These are phyloP conservation scores for Centella asiatica DNA, from an alignment of 129 eudicot species.

Conservation along the genomic window DNA sequence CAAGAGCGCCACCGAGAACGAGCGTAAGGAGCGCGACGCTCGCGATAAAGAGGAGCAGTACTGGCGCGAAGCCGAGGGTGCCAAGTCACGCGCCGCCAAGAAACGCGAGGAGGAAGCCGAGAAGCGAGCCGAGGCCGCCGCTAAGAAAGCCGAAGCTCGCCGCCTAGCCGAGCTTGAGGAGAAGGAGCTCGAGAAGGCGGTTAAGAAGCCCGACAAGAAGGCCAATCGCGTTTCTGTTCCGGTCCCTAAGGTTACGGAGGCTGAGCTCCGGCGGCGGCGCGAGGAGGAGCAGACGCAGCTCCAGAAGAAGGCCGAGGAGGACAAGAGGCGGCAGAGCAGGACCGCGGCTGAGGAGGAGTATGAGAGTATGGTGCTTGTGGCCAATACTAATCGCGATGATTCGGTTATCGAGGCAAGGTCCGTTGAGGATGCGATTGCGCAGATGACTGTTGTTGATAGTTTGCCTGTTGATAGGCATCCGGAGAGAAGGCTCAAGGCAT, in stretches of 20 bases:
- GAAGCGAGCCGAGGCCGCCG: conserved; percentile 81
- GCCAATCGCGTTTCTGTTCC: conserved; percentile 67
- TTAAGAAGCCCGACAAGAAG: conserved; percentile 76
- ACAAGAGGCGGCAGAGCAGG: conserved; percentile 49
- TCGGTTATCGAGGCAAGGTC: conserved; percentile 67
- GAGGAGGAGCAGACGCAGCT: conserved; percentile 71
- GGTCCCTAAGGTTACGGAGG: conserved; percentile 92
- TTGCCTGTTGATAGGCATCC: conserved; percentile 86
- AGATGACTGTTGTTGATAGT: conserved; percentile 45
- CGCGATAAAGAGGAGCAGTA: conserved; percentile 77
- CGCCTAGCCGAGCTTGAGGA: conserved; percentile 80
- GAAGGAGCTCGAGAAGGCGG: conserved; percentile 63
- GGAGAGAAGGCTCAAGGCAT: conserved; percentile 81
- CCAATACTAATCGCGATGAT: conserved; percentile 74
- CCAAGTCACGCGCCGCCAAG: conserved; percentile 82
- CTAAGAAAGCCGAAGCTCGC: conserved; percentile 73
- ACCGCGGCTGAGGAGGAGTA: conserved; percentile 84
- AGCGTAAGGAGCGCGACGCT: conserved; percentile 64
- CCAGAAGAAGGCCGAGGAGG: conserved; percentile 59
- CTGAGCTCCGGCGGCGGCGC: conserved; percentile 53
- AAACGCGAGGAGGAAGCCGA: conserved; percentile 92
- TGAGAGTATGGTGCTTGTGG: conserved; percentile 66
- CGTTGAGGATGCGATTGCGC: conserved; percentile 77
- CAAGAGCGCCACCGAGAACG: conserved; percentile 63
- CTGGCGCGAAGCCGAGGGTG: conserved; percentile 97